Evolutionary conservation across 108 stramenopile genomes (phyloP), one percentile per base, ranked within the genome.

Genomic region (Nannochloropsis salina): DNA sequence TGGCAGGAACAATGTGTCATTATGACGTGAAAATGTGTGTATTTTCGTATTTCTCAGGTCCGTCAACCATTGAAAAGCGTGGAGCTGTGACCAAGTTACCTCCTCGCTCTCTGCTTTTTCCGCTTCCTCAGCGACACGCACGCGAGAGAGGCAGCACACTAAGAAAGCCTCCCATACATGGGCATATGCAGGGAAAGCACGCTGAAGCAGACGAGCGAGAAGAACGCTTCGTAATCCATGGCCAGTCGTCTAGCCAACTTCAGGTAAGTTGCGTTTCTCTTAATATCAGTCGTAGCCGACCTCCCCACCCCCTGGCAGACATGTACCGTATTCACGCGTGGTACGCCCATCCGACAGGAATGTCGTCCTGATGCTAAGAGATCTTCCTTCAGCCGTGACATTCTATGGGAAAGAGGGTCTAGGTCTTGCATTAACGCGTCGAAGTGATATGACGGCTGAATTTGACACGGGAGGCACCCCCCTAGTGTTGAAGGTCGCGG

Each of bases 401-500:
- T 86, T 86, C 43, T 86, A 86, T 43, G 85, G 85, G 1, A 42
- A 81, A 22, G 21, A 86, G 9, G 85, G 85, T 5, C 81, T 86
- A 22, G 85, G 85, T 6, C 80, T 86, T 6, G 18, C 81, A 5
- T 43, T 44, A 43, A 81, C n/a, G n/a, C 81, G 42, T 20, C 81
- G 41, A 11, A 74, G 61, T 15, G 84, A 31, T 9, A 74, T 79
- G 42, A 79, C 61, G 6, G 84, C 84, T 10, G 84, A 84, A 80
- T 41, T 84, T n/a, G 82, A 81, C 84, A 15, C 74, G 18, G 84
- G 51, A 20, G 11, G 42, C 21, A 20, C 81, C 22, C 81, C 85
- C 80, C 81, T 61, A 51, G 41, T 61, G 45, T 20, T 61, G 41
- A 41, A 84, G 42, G 51, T 45, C 11, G 45, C 61, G 11, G 84